Percentiles rank a stretch among this genome's conserved stretches.
These are phyloP conservation scores for Blakeslea trispora DNA, from an alignment of 371 early-diverging fungal genomes.

Conservation along the genomic window DNA sequence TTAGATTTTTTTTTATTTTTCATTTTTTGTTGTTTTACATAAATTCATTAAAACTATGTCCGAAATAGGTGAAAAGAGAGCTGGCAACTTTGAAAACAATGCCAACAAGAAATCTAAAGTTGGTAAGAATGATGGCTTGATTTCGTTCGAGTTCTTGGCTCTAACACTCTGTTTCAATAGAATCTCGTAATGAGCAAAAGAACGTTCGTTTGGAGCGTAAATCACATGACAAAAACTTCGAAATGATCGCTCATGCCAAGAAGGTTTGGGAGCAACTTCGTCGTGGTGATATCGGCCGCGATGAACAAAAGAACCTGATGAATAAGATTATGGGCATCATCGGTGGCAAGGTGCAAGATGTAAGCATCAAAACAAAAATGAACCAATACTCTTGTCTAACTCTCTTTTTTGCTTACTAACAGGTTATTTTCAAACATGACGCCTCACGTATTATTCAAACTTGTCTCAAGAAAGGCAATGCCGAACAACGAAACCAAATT, in stretches of 20 bases:
- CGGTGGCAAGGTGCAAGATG: slow-evolving; percentile 83
- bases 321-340: slow-evolving; percentile 78
- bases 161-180: slow-evolving; percentile 14
- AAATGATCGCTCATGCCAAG: slow-evolving; percentile 75
- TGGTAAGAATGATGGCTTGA: no score
- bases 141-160: no score
- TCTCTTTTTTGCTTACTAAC: slow-evolving; percentile 7
- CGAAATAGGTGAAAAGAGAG: slow-evolving; percentile 29
- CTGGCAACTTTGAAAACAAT: slow-evolving; percentile 14
- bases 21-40: slow-evolving; percentile 4
- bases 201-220: slow-evolving; percentile 68
- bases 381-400: neutral
- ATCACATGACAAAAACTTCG: slow-evolving; percentile 68
- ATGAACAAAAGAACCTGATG: slow-evolving; percentile 71
- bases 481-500: slow-evolving; percentile 76
- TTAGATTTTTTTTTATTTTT: neutral
- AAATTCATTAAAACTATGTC: slow-evolving; percentile 19
- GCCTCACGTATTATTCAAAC: slow-evolving; percentile 93
- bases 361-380: slow-evolving; percentile 23
- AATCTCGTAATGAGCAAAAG: slow-evolving; percentile 51
- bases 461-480: slow-evolving; percentile 85
- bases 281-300: slow-evolving; percentile 65
- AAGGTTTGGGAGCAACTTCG: slow-evolving; percentile 89
- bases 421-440: slow-evolving; percentile 94
- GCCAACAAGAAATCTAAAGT: slow-evolving; percentile 29